phyloP scores from a whole-genome alignment of 2,329 filamentous ascomycete species.

The Pezizomycotina sp. region DNA sequence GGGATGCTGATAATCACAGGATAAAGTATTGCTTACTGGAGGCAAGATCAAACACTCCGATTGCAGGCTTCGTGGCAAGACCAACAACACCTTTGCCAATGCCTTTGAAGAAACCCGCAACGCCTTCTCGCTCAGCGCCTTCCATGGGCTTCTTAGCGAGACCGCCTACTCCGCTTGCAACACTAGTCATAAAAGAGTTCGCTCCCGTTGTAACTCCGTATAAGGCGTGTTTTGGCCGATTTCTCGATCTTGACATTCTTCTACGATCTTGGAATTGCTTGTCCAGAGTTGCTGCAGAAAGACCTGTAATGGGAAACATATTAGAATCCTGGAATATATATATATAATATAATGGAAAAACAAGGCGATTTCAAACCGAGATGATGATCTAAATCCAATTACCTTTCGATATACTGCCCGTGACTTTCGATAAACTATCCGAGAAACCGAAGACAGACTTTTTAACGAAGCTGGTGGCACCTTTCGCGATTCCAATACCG shows the following conservation, averaged over 20 bases:
- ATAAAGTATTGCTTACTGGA: too few relatives aligned
- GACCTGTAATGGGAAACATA: slow-evolving; percentile 32
- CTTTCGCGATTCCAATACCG: slow-evolving; percentile 86
- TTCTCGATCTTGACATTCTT: slow-evolving; percentile 80
- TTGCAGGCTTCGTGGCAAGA: slow-evolving; percentile 89
- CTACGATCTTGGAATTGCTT: slow-evolving; percentile 97
- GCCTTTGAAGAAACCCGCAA: slow-evolving; percentile 89
- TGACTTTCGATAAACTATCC: slow-evolving; percentile 95
- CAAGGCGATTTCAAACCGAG: too few relatives aligned
- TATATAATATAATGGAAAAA: neutral
- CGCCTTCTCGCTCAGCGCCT: slow-evolving; percentile 88
- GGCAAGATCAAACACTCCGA: slow-evolving; percentile 90
- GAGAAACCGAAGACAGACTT: slow-evolving; percentile 96
- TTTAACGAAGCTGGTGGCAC: slow-evolving; percentile 92
- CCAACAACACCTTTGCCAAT: slow-evolving; percentile 89
- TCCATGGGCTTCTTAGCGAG: slow-evolving; percentile 86
- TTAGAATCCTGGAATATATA: neutral
- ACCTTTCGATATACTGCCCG: slow-evolving; percentile 85
- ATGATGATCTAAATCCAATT: too few relatives aligned
- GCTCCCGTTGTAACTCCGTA: slow-evolving; percentile 92
- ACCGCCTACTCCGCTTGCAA: slow-evolving; percentile 86
- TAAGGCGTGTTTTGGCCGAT: slow-evolving; percentile 88
- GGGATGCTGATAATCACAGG: too few relatives aligned
- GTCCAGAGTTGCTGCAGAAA: slow-evolving; percentile 87
- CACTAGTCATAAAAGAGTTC: slow-evolving; percentile 80